Evolutionary conservation across 2,329 filamentous ascomycete species (phyloP).

Genomic region (Aspergillus amoenus): DNA sequence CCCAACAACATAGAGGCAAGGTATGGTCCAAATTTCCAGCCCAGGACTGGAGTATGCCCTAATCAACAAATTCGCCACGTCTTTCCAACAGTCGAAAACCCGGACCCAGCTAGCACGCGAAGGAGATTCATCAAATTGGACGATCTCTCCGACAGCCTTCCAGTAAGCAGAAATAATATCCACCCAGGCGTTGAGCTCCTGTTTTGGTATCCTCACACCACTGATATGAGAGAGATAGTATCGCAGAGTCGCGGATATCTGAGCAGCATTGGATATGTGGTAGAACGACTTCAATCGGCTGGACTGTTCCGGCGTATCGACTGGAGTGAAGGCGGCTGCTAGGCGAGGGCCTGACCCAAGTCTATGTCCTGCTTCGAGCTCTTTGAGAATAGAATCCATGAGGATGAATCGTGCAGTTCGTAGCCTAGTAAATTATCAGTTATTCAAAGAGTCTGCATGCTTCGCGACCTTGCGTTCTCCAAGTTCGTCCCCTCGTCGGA

Average conservation of each 20-base stretch:
- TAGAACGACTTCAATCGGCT: slow-evolving; percentile 69
- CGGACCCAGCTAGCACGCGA: slow-evolving; percentile 68
- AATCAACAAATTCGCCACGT: slow-evolving; percentile 72
- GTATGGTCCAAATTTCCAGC: slow-evolving; percentile 89
- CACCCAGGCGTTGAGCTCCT: slow-evolving; percentile 77
- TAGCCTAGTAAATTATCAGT: not conserved
- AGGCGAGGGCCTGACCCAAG: slow-evolving; percentile 69
- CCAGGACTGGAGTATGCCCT: slow-evolving; percentile 74
- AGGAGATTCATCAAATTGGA: slow-evolving; percentile 60
- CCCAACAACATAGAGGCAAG: slow-evolving; percentile 81
- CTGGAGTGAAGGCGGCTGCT: slow-evolving; percentile 72
- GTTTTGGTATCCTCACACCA: slow-evolving; percentile 56
- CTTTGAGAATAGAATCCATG: slow-evolving; percentile 73
- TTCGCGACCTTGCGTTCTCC: not conserved
- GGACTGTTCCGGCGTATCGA: slow-evolving; percentile 61
- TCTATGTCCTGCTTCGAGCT: slow-evolving; percentile 69
- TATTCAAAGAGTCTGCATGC: not conserved
- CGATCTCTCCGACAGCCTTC: slow-evolving; percentile 74
- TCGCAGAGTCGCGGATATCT: slow-evolving; percentile 68
- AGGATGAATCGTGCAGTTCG: slow-evolving; percentile 14
- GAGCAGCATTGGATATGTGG: slow-evolving; percentile 66
- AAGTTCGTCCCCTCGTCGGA: not conserved
- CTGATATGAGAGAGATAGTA: slow-evolving; percentile 66
- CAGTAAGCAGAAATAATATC: slow-evolving; percentile 83
- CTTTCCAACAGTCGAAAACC: slow-evolving; percentile 87